Base-by-base conservation (phyloP, 2,329 filamentous ascomycete genomes). In the Claviceps pazoutovae region DNA sequence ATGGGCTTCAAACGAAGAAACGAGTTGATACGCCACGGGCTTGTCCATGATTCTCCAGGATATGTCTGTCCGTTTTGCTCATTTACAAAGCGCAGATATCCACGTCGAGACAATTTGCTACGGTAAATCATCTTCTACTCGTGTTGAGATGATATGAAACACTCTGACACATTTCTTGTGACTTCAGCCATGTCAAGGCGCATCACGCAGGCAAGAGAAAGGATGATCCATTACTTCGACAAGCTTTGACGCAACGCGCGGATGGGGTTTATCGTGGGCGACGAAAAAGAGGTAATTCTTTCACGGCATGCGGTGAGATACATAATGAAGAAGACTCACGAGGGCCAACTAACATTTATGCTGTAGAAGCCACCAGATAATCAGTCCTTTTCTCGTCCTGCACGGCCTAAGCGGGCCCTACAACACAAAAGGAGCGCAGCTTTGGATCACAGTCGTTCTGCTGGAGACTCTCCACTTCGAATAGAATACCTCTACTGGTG, bases 31-130 rank as follows among this genome's bases (percentile, higher is more conserved):
- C 69, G 82, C 30, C 82, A 85, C 62, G 90, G 91, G 1, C 76
- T 97, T 3, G 93, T 97, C 4, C 93, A 98, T 62, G 84, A 89
- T 57, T 95, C 88, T 7, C 93, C 93, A 1, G 91, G 91, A 54
- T 98, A 97, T 62, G 83, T 95, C 34, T 98, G 93, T 66, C 93
- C 93, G 0, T 97, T 96, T 64, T 98, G 93, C 66, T 86, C 88
- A 1, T 89, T 95, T 61, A 78, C 89, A 58, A 89, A 96, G 64
- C 91, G 96, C 66, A 90, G 86, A 64, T 97, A 97, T 65, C 93
- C 93, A 5, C 77, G 93, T 59, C 93, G 93, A 37, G 93, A 98
- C 66, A 97, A 97, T 72, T 71, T 98, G 52, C 91, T 96, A 72
- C 82, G 91, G 88, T 94, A 74, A 57, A 77, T 65, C 49, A 44